Conservation (phyloP, 129 eudicot genomes). For the Cynara cardunculus region DNA sequence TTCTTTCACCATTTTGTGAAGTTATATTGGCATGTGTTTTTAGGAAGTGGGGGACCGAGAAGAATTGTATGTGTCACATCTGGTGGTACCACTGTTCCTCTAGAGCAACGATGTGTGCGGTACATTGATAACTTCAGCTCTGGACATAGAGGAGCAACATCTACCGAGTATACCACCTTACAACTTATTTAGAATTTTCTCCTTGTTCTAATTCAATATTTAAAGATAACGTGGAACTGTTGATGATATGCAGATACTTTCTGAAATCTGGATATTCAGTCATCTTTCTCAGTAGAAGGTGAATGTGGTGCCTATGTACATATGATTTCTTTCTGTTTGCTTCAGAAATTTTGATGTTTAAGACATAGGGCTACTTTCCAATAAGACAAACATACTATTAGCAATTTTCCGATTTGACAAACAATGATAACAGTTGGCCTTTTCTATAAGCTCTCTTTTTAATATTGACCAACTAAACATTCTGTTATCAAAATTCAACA, state of each 20-base stretch:
- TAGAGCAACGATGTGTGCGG: conserved; percentile 96
- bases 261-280: conserved; percentile 86
- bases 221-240: conserved; percentile 4
- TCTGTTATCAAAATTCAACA: no score
- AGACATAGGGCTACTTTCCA: not conserved
- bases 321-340: not conserved
- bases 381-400: not conserved
- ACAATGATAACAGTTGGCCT: not conserved
- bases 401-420: not conserved
- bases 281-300: conserved; percentile 83
- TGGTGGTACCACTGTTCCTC: conserved; percentile 96
- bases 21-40: not conserved
- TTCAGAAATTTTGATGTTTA: not conserved
- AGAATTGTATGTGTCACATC: conserved; percentile 93
- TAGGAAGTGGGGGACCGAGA: conserved; percentile 46
- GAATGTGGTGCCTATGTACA: not conserved
- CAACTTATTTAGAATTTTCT: not conserved
- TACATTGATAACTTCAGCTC: conserved; percentile 96
- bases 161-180: conserved; percentile 65
- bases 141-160: conserved; percentile 98
- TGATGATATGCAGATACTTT: conserved; percentile 61
- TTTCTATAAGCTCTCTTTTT: not conserved
- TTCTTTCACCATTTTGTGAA: not conserved
- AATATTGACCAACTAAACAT: not conserved
- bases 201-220: not conserved